Conservation (phyloP, 176 grass and related monocot genomes). For the Triticum turgidum region DNA sequence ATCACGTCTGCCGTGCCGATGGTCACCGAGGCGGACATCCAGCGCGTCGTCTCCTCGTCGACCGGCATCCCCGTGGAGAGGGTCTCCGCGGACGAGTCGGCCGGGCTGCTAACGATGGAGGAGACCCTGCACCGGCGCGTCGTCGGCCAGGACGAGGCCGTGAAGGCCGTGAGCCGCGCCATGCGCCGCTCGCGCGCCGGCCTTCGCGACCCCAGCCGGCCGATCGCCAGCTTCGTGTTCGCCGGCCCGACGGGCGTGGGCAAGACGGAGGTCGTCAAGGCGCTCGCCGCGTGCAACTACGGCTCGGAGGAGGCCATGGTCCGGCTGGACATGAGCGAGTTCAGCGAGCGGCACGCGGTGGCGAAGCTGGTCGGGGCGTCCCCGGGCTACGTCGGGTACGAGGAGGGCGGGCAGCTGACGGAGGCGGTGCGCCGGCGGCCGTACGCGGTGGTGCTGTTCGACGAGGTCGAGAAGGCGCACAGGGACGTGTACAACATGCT, state of each 20-base stretch:
- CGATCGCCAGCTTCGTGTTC: constrained; percentile 85
- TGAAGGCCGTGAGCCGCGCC: constrained; percentile 72
- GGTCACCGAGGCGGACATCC: constrained; percentile 82
- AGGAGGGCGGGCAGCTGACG: constrained; percentile 86
- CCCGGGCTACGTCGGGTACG: constrained; percentile 89
- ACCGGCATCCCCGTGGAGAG: constrained; percentile 90
- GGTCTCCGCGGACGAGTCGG: constrained; percentile 72
- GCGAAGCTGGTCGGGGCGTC: constrained; percentile 72
- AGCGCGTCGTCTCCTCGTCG: constrained; percentile 83
- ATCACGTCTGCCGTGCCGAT: constrained; percentile 48
- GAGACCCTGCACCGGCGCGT: constrained; percentile 72
- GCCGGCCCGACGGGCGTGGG: constrained; percentile 87
- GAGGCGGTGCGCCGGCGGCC: constrained; percentile 79
- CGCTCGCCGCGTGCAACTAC: constrained; percentile 70
- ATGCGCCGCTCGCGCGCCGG: constrained; percentile 72
- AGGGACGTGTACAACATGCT: constrained; percentile 86
- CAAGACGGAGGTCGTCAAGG: constrained; percentile 82
- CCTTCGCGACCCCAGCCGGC: constrained; percentile 67
- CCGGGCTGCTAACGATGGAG: constrained; percentile 77
- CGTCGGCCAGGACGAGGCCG: constrained; percentile 81
- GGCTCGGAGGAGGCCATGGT: constrained; percentile 91
- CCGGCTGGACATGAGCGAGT: constrained; percentile 89
- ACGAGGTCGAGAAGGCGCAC: constrained; percentile 89
- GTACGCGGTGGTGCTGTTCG: constrained; percentile 72
- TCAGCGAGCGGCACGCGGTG: constrained; percentile 68